A percentile compares a stretch with the other conserved stretches of the same genome.
Evolutionary conservation across 306 rosid species (phyloP).

Genomic region (Cucurbita ficifolia): DNA sequence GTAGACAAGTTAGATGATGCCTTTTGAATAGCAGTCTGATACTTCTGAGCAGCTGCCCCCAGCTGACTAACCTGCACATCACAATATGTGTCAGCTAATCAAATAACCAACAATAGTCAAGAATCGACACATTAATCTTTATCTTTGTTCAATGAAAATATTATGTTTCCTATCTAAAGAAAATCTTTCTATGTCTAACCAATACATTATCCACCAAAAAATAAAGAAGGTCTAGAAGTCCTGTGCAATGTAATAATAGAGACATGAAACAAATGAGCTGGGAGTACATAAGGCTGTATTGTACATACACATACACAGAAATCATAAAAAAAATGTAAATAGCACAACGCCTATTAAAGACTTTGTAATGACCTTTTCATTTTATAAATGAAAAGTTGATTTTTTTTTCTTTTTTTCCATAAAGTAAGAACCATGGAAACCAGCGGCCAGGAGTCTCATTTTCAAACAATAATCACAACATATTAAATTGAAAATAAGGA

Average conservation of each 20-base stretch:
- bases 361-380: not conserved
- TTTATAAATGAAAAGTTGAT: not conserved
- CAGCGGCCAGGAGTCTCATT: not conserved
- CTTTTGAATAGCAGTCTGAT: constrained; percentile 86
- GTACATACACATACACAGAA: not conserved
- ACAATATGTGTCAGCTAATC: not conserved
- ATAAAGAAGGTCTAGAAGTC: not conserved
- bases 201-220: not conserved
- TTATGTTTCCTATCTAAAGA: not conserved
- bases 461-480: not conserved
- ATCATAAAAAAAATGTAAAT: not conserved
- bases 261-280: not conserved
- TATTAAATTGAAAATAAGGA: not conserved
- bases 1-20: constrained; percentile 67
- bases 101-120: not conserved
- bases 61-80: constrained; percentile 77
- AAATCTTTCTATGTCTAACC: not conserved
- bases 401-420: too few relatives aligned
- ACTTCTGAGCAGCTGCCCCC: constrained; percentile 88
- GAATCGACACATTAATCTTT: not conserved
- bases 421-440: not conserved
- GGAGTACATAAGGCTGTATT: not conserved
- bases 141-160: not conserved
- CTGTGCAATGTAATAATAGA: not conserved
- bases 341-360: not conserved